phyloP scores from a whole-genome alignment of 352 stramenopile genomes.

The Globisporangium polare region DNA sequence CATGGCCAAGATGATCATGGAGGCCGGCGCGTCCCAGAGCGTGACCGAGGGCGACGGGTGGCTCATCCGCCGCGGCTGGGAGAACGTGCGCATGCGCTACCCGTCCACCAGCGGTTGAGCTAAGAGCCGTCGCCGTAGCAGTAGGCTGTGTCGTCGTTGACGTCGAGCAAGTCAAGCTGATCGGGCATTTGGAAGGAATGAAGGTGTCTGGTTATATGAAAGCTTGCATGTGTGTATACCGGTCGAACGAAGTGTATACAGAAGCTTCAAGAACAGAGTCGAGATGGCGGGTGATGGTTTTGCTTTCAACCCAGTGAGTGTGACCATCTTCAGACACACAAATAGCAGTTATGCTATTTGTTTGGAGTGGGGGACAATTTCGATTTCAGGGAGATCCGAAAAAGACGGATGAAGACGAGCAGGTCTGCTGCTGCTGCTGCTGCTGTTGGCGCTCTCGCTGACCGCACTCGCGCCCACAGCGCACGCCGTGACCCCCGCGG shows the following conservation, averaged over 20 bases:
- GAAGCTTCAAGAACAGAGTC: too few species aligned
- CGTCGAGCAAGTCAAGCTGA: too few species aligned
- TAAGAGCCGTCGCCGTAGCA: neutral
- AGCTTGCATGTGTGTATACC: too few species aligned
- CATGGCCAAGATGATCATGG: conserved; percentile 23
- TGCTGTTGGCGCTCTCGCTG: conserved; percentile 1
- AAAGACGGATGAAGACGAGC: neutral
- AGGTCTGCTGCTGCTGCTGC: neutral
- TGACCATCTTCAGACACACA: too few species aligned
- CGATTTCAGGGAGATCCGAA: too few species aligned
- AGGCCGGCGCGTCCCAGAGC: conserved; percentile 18
- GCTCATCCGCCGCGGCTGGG: conserved; percentile 20
- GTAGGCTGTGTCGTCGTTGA: neutral
- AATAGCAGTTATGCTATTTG: too few species aligned
- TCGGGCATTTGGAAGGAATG: too few species aligned
- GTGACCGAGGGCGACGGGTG: conserved; percentile 21
- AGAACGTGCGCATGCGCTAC: conserved; percentile 18
- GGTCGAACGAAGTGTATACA: too few species aligned
- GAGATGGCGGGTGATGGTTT: too few species aligned
- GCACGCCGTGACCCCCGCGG: conserved; percentile 37
- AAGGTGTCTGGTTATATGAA: too few species aligned
- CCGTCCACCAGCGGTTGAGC: conserved; percentile 15
- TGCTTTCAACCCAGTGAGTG: too few species aligned
- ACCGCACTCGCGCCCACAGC: neutral
- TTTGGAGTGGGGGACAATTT: too few species aligned